phyloP scores from a whole-genome alignment of 495 filamentous ascomycete genomes.

The Xylaria cubensis region DNA sequence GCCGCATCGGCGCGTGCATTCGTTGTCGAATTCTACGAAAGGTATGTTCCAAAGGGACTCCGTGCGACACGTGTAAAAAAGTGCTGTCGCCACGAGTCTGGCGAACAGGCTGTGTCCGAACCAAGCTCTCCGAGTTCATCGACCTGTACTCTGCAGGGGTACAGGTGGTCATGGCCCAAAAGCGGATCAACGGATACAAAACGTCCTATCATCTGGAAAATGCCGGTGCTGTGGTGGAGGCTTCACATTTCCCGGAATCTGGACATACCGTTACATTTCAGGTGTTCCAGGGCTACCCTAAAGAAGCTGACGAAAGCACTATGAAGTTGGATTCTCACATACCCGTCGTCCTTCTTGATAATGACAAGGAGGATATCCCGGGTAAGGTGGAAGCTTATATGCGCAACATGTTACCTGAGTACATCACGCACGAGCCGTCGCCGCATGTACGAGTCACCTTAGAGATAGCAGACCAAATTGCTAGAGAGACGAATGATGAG shows the following conservation, averaged over 20 bases:
- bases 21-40: constrained; percentile 88
- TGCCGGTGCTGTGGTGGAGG: constrained; percentile 69
- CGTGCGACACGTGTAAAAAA: constrained; percentile 79
- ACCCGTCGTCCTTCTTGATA: constrained; percentile 63
- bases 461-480: constrained; percentile 61
- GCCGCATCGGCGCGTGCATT: constrained; percentile 83
- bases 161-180: constrained; percentile 71
- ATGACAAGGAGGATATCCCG: constrained; percentile 70
- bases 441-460: constrained; percentile 73
- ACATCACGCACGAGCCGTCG: constrained; percentile 71
- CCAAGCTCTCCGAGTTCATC: constrained; percentile 74
- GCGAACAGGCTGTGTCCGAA: constrained; percentile 80
- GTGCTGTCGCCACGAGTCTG: constrained; percentile 80
- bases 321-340: constrained; percentile 15
- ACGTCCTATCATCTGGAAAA: constrained; percentile 62
- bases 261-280: constrained; percentile 59
- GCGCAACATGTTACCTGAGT: constrained; percentile 64
- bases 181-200: constrained; percentile 66
- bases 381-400: constrained; percentile 74
- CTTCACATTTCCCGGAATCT: constrained; percentile 69
- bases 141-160: constrained; percentile 74
- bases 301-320: constrained; percentile 42
- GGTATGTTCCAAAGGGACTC: constrained; percentile 80
- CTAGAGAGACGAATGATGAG: constrained; percentile 62
- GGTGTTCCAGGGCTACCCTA: constrained; percentile 58